Evolutionary conservation across 306 rosid species (phyloP).

Genomic region (Vigna nakashimae): DNA sequence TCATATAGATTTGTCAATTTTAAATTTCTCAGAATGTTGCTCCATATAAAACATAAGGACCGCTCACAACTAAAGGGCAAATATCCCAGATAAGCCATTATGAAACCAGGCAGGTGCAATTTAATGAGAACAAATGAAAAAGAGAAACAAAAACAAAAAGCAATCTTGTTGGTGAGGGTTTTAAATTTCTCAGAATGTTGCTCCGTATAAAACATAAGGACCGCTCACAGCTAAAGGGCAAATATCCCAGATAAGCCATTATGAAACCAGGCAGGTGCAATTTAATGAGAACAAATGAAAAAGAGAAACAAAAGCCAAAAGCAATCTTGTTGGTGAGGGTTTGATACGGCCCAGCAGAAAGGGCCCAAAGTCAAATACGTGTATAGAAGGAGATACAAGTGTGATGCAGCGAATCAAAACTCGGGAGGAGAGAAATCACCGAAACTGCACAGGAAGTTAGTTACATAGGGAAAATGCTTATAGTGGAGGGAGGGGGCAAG

Average conservation of each 20-base stretch:
- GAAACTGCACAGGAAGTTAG: too few relatives aligned
- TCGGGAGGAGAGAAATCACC: too few relatives aligned
- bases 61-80: neutral
- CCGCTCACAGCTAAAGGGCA: neutral
- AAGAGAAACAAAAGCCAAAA: neutral
- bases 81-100: neutral
- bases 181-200: neutral
- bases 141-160: neutral
- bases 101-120: neutral
- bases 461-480: too few relatives aligned
- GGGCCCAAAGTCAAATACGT: too few relatives aligned
- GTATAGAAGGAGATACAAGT: too few relatives aligned
- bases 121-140: constrained; percentile 1
- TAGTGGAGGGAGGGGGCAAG: too few relatives aligned
- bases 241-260: neutral
- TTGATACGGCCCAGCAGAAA: too few relatives aligned
- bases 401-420: too few relatives aligned
- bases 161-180: neutral
- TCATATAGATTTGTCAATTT: constrained; percentile 23
- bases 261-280: neutral
- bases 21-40: constrained; percentile 2
- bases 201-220: neutral
- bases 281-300: constrained; percentile 1
- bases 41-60: constrained; percentile 1
- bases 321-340: neutral